Evolutionary conservation across 768 basidiomycete genomes (phyloP).

Genomic region (Pisolithus sp.): DNA sequence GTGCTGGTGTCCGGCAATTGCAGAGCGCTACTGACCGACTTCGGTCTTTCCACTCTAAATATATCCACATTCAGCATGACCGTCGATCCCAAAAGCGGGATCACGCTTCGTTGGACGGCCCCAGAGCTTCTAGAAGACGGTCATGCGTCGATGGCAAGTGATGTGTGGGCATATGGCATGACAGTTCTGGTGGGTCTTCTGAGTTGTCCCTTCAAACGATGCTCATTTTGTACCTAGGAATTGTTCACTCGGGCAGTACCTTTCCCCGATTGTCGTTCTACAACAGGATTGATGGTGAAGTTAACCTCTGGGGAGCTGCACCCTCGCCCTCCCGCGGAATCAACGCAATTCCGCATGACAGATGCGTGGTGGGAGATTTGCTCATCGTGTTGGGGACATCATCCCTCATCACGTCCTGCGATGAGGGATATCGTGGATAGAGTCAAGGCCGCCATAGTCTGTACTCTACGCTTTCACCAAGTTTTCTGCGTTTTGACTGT

Average conservation of each 20-base stretch:
- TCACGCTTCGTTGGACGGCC: too few species aligned
- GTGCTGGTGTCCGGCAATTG: neutral
- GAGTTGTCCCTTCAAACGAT: neutral
- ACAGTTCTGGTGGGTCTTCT: neutral
- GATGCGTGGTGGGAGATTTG: too few species aligned
- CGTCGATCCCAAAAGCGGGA: too few species aligned
- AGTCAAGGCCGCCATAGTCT: too few species aligned
- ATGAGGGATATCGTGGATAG: too few species aligned
- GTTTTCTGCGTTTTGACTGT: too few species aligned
- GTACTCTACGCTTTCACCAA: too few species aligned
- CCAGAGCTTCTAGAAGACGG: neutral
- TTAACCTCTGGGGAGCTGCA: neutral
- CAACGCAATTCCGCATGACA: too few species aligned
- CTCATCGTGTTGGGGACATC: too few species aligned
- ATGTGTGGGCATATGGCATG: neutral
- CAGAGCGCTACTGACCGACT: neutral
- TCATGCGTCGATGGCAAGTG: neutral
- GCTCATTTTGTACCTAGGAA: neutral
- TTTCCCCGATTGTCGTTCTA: neutral
- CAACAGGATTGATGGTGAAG: neutral
- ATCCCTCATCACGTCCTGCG: too few species aligned
- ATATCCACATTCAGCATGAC: too few species aligned
- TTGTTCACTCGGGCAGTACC: neutral
- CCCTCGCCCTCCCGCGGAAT: neutral
- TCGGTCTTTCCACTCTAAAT: too few species aligned